Conservation (phyloP, 1,284 basidiomycete genomes). For the Moesziomyces aphidis region DNA sequence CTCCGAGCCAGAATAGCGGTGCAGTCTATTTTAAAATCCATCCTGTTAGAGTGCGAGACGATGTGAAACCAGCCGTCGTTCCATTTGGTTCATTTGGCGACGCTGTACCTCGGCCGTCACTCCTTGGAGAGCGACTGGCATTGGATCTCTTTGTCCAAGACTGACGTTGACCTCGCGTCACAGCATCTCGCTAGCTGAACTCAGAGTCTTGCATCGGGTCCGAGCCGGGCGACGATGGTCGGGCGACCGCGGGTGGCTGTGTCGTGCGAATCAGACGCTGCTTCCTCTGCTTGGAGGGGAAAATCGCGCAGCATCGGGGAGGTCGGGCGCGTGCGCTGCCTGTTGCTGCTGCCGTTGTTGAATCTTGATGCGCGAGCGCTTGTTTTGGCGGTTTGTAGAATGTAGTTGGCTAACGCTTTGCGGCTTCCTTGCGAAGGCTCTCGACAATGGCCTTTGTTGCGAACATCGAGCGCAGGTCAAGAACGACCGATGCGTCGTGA, state of each 20-base stretch:
- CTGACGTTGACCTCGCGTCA: too few species aligned
- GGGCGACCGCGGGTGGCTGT: too few species aligned
- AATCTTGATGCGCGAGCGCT: too few species aligned
- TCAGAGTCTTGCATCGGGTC: too few species aligned
- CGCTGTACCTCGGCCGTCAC: too few species aligned
- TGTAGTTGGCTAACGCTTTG: conserved; percentile 10
- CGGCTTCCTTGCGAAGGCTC: conserved; percentile 44
- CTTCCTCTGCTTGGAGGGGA: neutral
- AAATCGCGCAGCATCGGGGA: neutral
- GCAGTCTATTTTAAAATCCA: too few species aligned
- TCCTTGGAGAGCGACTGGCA: neutral
- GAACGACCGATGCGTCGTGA: too few species aligned
- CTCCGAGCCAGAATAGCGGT: too few species aligned
- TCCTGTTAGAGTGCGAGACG: too few species aligned
- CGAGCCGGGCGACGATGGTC: too few species aligned
- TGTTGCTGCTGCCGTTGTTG: neutral
- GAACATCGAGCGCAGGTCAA: neutral
- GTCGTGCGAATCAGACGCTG: neutral
- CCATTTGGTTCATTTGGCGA: neutral
- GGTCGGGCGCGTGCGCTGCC: neutral
- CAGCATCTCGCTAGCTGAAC: too few species aligned
- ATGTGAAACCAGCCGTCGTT: too few species aligned
- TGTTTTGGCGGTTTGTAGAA: neutral
- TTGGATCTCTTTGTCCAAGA: neutral
- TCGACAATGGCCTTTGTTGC: conserved; percentile 28